phyloP scores from a whole-genome alignment of 2,329 filamentous ascomycete genomes.

The Neofusicoccum sp. region DNA sequence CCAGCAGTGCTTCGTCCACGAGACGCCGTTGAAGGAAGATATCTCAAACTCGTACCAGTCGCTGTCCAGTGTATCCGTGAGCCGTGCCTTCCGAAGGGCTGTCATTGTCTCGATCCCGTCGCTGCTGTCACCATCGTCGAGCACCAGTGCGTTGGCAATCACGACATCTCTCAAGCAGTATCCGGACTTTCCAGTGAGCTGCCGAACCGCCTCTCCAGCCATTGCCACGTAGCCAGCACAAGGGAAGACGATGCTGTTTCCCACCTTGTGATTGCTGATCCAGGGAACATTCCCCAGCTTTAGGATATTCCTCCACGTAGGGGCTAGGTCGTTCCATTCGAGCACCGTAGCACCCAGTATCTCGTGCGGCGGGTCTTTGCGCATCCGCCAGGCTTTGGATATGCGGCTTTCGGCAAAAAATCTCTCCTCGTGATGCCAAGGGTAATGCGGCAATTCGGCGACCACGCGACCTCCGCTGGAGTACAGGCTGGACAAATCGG shows the following conservation, averaged over 20 bases:
- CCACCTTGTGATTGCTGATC: conserved; percentile 36
- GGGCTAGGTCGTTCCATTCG: conserved; percentile 28
- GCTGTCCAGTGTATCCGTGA: conserved; percentile 21
- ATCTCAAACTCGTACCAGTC: conserved; percentile 26
- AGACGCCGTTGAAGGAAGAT: conserved; percentile 21
- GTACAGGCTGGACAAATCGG: background rate
- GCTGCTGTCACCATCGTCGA: conserved; percentile 3
- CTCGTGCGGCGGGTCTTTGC: conserved; percentile 20
- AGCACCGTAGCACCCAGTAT: conserved; percentile 25
- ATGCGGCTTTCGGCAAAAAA: conserved; percentile 20
- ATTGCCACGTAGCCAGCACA: conserved; percentile 35
- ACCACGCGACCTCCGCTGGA: background rate
- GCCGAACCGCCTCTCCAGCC: conserved; percentile 30
- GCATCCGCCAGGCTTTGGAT: conserved; percentile 6
- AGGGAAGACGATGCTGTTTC: conserved; percentile 32
- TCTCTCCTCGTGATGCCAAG: conserved; percentile 20
- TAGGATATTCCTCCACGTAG: conserved; percentile 35
- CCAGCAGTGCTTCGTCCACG: conserved; percentile 27
- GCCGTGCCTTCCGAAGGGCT: conserved; percentile 14
- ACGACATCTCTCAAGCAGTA: conserved; percentile 3
- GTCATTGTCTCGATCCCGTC: conserved; percentile 20
- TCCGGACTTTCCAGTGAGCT: background rate
- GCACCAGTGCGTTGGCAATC: conserved; percentile 16
- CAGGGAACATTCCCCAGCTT: conserved; percentile 32
- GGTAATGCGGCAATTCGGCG: conserved; percentile 11